A percentile compares a stretch with the other conserved stretches of the same genome.
Evolutionary conservation across 2,329 filamentous ascomycete species (phyloP).

Genomic region (Trichophyton simii): DNA sequence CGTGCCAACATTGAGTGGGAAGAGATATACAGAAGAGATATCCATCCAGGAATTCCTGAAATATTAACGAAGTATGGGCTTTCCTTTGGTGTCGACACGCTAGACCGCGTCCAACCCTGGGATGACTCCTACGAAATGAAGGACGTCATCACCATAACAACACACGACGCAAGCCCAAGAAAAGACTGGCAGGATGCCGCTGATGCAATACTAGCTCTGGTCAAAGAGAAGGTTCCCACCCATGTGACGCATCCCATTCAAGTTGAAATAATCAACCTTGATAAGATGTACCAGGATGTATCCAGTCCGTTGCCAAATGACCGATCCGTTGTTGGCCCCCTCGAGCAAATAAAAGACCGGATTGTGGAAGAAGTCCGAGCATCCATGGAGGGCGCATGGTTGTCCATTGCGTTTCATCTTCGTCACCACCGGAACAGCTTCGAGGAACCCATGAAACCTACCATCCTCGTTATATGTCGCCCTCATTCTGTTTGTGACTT

Average conservation of each 20-base stretch:
- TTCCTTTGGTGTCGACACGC: not conserved
- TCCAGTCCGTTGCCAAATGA: not conserved
- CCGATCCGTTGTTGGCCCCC: not conserved
- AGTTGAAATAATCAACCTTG: not conserved
- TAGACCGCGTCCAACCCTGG: not conserved
- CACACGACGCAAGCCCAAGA: not conserved
- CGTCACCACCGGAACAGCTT: not conserved
- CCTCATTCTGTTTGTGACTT: not conserved
- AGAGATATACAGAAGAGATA: not conserved
- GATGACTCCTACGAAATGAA: not conserved
- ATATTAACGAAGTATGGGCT: not conserved
- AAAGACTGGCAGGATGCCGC: not conserved
- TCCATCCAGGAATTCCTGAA: not conserved
- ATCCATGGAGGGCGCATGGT: not conserved
- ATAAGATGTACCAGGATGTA: not conserved
- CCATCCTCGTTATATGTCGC: not conserved
- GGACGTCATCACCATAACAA: not conserved
- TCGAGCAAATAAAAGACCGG: not conserved
- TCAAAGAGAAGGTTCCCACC: not conserved
- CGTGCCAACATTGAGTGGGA: not conserved
- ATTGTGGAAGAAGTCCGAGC: not conserved
- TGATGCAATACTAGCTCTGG: not conserved
- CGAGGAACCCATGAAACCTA: not conserved
- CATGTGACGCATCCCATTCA: not conserved
- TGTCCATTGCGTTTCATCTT: not conserved